Conservation (phyloP, 352 stramenopile genomes). For the Pythium inflatum region DNA sequence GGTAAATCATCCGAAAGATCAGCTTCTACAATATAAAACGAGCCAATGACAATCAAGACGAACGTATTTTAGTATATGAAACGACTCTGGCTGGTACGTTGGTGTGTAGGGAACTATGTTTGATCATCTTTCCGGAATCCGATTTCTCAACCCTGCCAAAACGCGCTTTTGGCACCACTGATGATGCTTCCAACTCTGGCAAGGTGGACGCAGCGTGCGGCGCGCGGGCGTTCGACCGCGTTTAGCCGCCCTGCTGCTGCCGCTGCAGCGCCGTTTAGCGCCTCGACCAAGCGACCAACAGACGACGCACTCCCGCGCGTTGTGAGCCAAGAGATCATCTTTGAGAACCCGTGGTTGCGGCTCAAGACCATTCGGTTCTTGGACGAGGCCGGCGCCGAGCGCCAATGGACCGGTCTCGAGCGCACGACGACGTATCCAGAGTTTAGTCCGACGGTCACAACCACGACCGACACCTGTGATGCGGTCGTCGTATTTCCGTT, state of each 20-base stretch:
- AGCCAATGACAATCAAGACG: too few relatives aligned
- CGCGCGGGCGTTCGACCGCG: too few relatives aligned
- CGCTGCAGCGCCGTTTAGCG: not conserved
- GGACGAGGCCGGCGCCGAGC: slow-evolving; percentile 49
- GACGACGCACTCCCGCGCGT: slow-evolving; percentile 41
- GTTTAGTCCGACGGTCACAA: not conserved
- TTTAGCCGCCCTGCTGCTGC: not conserved
- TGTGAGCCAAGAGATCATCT: slow-evolving; percentile 57
- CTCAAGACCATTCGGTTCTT: slow-evolving; percentile 75
- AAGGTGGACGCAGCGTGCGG: too few relatives aligned
- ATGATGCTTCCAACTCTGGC: too few relatives aligned
- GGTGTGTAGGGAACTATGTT: too few relatives aligned
- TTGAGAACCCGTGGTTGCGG: slow-evolving; percentile 66
- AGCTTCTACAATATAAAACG: too few relatives aligned
- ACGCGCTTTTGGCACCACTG: too few relatives aligned
- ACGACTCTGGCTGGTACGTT: too few relatives aligned
- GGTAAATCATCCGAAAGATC: too few relatives aligned
- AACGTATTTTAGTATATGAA: too few relatives aligned
- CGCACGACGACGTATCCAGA: slow-evolving; percentile 67
- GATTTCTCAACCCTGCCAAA: too few relatives aligned
- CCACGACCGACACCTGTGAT: slow-evolving; percentile 44
- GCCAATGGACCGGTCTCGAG: slow-evolving; percentile 68
- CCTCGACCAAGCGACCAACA: not conserved
- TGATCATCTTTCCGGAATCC: too few relatives aligned
- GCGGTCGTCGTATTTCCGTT: slow-evolving; percentile 81